Evolutionary conservation across 768 basidiomycete genomes (phyloP), one percentile per base, ranked within the genome.

Genomic region (Lactifluus hygrophoroides): DNA sequence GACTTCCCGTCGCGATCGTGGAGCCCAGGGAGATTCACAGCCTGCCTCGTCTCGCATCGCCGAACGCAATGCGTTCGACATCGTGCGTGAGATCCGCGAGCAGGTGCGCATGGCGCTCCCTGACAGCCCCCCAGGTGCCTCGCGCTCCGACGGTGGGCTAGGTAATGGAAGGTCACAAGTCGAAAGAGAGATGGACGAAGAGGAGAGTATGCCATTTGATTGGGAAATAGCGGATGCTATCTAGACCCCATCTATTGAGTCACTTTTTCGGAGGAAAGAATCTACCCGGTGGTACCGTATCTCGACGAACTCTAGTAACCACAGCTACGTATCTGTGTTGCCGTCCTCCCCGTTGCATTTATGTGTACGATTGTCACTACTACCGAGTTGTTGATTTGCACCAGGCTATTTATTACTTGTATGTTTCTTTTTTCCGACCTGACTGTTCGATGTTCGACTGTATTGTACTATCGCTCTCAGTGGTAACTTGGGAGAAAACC

Each of bases 191-290:
- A 40, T 59, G 8, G 46, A 34, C 48, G 30, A 42, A 8, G 46
- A 54, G 9, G 58, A 54, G 34, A 47, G 52, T n/a, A 58, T 58
- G 57, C 5, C 51, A 8, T 58, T 58, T 30, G 57, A 42, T 34
- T 58, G 57, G 57, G 38, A 44, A 30, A 45, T 55, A 27, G 3
- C 54, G 23, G 37, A 38, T 38, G 35, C 40, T 17, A 59, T 59
- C 47, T 59, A 48, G 46, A 49, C 7, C 14, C 45, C 53, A 49
- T 54, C 46, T 50, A 49, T n/a, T 59, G 52, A 35, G 25, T 42
- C 51, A 38, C 44, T 32, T 19, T 47, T 46, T 47, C 27, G 37
- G n/a, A n/a, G n/a, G n/a, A n/a, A n/a, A 28, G 46, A 42, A 47
- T 49, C 16, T 54, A 34, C 23, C n/a, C 5, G 40, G 32, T 13